A percentile compares a stretch with the other conserved stretches of the same genome.
phyloP scores from a whole-genome alignment of 805 yeast species.

The Teunomyces atbi region DNA sequence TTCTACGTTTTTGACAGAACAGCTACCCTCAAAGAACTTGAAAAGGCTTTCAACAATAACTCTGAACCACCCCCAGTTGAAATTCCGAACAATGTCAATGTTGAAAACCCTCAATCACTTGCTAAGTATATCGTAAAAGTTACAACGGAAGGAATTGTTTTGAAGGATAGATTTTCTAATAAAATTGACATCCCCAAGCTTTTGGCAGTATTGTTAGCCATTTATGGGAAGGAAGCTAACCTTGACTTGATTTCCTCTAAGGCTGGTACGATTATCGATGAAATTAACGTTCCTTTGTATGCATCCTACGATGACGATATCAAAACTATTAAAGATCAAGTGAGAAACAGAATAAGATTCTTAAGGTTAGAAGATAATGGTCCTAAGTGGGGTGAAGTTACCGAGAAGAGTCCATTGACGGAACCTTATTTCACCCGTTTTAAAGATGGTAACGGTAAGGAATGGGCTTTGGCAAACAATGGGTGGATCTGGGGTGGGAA shows the following conservation, averaged over 20 bases:
- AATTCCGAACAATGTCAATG: constrained; percentile 27
- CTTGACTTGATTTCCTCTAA: constrained; percentile 28
- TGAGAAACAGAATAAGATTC: constrained; percentile 74
- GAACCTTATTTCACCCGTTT: constrained; percentile 89
- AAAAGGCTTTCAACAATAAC: constrained; percentile 32
- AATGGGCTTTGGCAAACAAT: constrained; percentile 82
- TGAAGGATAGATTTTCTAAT: constrained; percentile 53
- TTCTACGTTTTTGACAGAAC: constrained; percentile 70
- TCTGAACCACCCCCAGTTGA: constrained; percentile 12
- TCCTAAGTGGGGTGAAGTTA: constrained; percentile 70
- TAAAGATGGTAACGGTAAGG: constrained; percentile 46
- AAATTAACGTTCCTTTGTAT: constrained; percentile 72
- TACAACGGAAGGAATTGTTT: constrained; percentile 44
- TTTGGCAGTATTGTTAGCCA: constrained; percentile 38
- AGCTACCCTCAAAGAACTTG: constrained; percentile 38
- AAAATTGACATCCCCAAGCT: constrained; percentile 50
- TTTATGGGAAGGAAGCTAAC: neutral
- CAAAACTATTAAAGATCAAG: constrained; percentile 60
- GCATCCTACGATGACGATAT: constrained; percentile 73
- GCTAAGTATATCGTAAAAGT: constrained; percentile 47
- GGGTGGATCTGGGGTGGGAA: constrained; percentile 99
- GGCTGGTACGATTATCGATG: constrained; percentile 63
- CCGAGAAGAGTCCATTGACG: constrained; percentile 54
- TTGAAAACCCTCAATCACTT: constrained; percentile 38
- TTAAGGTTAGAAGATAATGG: constrained; percentile 78